These are phyloP conservation scores for Metarhizium album DNA, from an alignment of 2,329 filamentous ascomycete species.

Conservation along the genomic window DNA sequence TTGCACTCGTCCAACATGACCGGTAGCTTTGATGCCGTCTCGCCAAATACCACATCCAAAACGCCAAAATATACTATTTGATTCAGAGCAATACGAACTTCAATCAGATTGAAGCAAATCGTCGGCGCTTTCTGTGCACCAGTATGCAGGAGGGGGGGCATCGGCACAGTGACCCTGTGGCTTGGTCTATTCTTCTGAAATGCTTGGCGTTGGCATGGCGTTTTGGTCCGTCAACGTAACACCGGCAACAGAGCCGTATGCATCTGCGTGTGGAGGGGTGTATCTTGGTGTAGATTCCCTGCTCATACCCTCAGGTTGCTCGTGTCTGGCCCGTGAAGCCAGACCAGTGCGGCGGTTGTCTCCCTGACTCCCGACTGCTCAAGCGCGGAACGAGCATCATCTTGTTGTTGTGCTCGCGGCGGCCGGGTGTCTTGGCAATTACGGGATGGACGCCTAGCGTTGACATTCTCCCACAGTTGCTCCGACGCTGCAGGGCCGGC, in stretches of 20 bases:
- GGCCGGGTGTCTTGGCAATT: background rate
- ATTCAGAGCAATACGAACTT: background rate
- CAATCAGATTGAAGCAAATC: background rate
- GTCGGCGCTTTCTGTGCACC: too few relatives aligned
- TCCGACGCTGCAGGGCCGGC: background rate
- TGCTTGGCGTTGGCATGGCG: too few relatives aligned
- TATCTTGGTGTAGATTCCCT: background rate
- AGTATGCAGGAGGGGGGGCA: too few relatives aligned
- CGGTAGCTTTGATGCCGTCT: background rate
- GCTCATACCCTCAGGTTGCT: background rate
- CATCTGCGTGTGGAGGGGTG: background rate
- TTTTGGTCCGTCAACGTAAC: too few relatives aligned
- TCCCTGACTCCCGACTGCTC: background rate
- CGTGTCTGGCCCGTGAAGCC: background rate
- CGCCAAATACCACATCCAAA: too few relatives aligned
- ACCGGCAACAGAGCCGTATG: background rate
- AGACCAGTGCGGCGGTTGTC: background rate
- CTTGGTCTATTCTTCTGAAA: too few relatives aligned
- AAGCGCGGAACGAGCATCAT: background rate
- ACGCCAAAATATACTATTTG: background rate
- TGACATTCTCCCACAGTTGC: background rate
- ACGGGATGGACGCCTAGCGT: background rate
- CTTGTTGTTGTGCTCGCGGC: background rate
- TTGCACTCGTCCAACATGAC: too few relatives aligned
- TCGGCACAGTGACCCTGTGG: too few relatives aligned